phyloP scores from a whole-genome alignment of 805 yeast genomes.

The Spathaspora passalidarum region DNA sequence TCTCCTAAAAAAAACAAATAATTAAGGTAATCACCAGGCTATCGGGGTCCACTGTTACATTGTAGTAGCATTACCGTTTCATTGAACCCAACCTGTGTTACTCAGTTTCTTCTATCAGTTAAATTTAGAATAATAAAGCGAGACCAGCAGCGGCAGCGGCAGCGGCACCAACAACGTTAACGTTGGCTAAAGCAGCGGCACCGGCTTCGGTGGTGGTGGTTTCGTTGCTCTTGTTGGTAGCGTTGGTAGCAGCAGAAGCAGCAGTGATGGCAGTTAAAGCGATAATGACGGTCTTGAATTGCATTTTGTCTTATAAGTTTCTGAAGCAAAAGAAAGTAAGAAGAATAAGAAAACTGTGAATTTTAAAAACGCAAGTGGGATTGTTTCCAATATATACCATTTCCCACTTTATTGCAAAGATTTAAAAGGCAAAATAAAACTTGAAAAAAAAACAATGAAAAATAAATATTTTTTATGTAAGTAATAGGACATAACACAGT shows the following conservation, averaged over 20 bases:
- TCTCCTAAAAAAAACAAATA: not conserved
- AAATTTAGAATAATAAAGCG: constrained; percentile 37
- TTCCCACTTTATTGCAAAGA: not conserved
- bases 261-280: constrained; percentile 40
- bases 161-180: constrained; percentile 14
- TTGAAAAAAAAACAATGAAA: not conserved
- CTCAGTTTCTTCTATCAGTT: not conserved
- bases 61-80: not conserved
- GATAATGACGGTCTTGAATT: constrained; percentile 34
- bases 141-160: constrained; percentile 31
- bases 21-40: not conserved
- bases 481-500: not conserved
- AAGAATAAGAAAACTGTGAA: not conserved
- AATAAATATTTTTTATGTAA: not conserved
- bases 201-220: constrained; percentile 15
- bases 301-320: constrained; percentile 24
- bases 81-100: not conserved
- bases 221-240: constrained; percentile 20
- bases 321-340: constrained; percentile 1
- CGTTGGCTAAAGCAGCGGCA: constrained; percentile 21
- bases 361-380: not conserved
- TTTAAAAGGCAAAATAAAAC: not conserved
- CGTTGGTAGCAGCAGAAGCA: constrained; percentile 34
- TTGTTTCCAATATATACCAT: not conserved
- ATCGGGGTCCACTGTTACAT: not conserved